Conservation (phyloP, 2,329 filamentous ascomycete genomes). For the Ophiostoma piceae region DNA sequence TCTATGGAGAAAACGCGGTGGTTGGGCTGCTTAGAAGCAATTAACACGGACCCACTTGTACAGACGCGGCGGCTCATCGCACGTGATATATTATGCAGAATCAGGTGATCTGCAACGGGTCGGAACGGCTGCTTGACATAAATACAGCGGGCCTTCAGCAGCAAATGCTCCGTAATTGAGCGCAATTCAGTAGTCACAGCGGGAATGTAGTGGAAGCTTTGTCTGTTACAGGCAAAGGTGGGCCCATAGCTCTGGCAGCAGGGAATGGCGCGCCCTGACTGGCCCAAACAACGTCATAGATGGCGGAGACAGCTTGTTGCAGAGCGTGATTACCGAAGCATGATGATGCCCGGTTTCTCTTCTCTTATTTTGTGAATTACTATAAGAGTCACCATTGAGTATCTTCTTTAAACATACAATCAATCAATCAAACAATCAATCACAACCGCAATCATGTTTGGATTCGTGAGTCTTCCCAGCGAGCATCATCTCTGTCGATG, state of each 20-base stretch:
- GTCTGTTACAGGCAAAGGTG: neutral
- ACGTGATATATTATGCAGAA: neutral
- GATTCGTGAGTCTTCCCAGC: neutral
- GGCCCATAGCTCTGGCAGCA: neutral
- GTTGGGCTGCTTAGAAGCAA: constrained; percentile 9
- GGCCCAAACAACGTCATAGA: constrained; percentile 6
- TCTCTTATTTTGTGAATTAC: neutral
- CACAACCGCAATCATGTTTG: neutral
- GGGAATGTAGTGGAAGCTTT: neutral
- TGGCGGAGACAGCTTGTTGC: constrained; percentile 7
- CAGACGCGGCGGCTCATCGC: neutral
- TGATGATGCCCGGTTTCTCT: neutral
- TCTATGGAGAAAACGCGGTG: constrained; percentile 15
- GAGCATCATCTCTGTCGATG: neutral
- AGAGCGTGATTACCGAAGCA: constrained; percentile 13
- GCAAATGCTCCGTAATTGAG: neutral
- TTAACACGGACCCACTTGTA: neutral
- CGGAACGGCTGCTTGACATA: neutral
- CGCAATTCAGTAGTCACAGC: too few species aligned
- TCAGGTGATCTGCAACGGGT: neutral
- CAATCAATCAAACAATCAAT: too few species aligned
- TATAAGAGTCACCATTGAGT: neutral
- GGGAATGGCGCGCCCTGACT: constrained; percentile 9
- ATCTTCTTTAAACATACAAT: too few species aligned
- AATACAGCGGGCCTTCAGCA: neutral